These are phyloP conservation scores for Capronia epimyces DNA, from an alignment of 2,329 filamentous ascomycete species.

Conservation along the genomic window DNA sequence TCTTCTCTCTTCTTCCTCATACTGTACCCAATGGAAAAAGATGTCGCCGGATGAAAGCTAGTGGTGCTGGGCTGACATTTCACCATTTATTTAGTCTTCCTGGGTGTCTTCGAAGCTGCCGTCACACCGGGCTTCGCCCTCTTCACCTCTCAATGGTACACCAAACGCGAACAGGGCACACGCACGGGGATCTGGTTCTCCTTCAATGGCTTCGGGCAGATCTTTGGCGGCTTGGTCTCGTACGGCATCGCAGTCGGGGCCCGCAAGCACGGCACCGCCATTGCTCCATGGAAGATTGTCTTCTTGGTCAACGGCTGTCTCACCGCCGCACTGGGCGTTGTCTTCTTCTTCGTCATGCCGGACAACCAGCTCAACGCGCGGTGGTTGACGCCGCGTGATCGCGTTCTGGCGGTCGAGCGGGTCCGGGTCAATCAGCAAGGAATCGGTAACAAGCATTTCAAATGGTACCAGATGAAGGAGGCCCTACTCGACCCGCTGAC, in stretches of 20 bases:
- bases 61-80: slow-evolving; percentile 45
- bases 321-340: slow-evolving; percentile 45
- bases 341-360: slow-evolving; percentile 51
- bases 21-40: not conserved
- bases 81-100: too few species aligned
- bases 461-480: slow-evolving; percentile 59
- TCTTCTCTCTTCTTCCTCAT: not conserved
- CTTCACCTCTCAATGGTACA: slow-evolving; percentile 68
- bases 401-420: slow-evolving; percentile 62
- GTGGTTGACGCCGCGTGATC: slow-evolving; percentile 62
- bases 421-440: slow-evolving; percentile 71
- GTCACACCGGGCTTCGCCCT: slow-evolving; percentile 65
- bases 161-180: slow-evolving; percentile 60
- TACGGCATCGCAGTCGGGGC: slow-evolving; percentile 59
- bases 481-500: slow-evolving; percentile 54
- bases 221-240: slow-evolving; percentile 57
- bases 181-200: slow-evolving; percentile 63
- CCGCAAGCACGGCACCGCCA: slow-evolving; percentile 49
- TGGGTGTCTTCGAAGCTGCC: slow-evolving; percentile 61
- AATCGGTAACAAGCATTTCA: slow-evolving; percentile 64
- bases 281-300: slow-evolving; percentile 62
- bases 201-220: slow-evolving; percentile 61
- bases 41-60: not conserved
- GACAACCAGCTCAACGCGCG: slow-evolving; percentile 58
- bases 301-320: slow-evolving; percentile 52